Conservation (phyloP, 2,329 filamentous ascomycete genomes). For the Neodidymelliopsis sp. region DNA sequence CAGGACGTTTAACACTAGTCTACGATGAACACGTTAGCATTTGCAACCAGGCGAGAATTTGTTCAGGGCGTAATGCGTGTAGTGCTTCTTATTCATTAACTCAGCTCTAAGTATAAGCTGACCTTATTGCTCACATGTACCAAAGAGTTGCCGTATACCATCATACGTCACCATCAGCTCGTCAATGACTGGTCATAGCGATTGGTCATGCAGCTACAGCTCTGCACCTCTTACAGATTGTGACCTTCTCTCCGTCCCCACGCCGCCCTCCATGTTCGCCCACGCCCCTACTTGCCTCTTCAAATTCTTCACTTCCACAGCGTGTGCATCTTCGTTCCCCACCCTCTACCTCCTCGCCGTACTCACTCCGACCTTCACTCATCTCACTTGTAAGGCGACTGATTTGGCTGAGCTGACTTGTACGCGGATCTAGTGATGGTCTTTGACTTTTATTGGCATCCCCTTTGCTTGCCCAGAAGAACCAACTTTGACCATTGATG, state of each 20-base stretch:
- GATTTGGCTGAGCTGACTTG: conserved; percentile 61
- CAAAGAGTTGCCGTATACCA: too few species aligned
- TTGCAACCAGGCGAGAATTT: too few species aligned
- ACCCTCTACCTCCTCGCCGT: conserved; percentile 48
- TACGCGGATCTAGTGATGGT: conserved; percentile 44
- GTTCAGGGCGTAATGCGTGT: too few species aligned
- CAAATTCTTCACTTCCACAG: conserved; percentile 70
- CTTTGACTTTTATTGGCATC: conserved; percentile 11
- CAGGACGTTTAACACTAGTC: conserved; percentile 21
- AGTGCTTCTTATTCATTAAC: too few species aligned
- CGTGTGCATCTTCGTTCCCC: conserved; percentile 55
- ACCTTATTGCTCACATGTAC: too few species aligned
- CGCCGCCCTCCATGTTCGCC: background rate
- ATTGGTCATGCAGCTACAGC: conserved; percentile 9
- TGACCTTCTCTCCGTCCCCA: conserved; percentile 55
- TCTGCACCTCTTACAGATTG: conserved; percentile 68
- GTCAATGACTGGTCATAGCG: background rate
- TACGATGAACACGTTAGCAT: too few species aligned
- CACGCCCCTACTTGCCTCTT: conserved; percentile 62
- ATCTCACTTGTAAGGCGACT: conserved; percentile 60
- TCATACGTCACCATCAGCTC: too few species aligned
- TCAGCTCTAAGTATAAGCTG: too few species aligned
- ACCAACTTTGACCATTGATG: conserved; percentile 59
- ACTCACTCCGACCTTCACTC: conserved; percentile 50
- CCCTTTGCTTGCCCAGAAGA: conserved; percentile 55